phyloP scores from a whole-genome alignment of 108 stramenopile genomes.

The Licmophora abbreviata region DNA sequence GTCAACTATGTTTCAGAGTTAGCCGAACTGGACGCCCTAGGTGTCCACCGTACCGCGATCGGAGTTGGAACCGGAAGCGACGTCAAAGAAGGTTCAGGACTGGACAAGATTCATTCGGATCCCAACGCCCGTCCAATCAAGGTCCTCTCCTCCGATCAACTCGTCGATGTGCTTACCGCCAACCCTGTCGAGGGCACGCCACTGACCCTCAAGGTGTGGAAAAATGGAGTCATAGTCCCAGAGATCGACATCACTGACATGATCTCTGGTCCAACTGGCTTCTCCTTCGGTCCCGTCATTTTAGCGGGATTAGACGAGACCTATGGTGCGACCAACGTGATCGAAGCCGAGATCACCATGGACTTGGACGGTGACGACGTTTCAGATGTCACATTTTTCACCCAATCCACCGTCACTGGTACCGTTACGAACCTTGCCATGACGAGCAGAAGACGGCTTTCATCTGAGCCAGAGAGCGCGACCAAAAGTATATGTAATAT shows the following conservation, averaged over 20 bases:
- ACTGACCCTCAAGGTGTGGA: background rate
- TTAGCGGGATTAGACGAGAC: conserved; percentile 1
- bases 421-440: no score
- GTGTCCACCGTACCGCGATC: conserved; percentile 17
- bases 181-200: background rate
- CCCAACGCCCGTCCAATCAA: background rate
- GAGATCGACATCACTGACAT: background rate
- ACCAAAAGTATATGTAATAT: no score
- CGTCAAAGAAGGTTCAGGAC: conserved; percentile 3
- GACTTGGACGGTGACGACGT: conserved; percentile 6
- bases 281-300: background rate
- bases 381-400: no score
- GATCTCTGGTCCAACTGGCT: conserved; percentile 1
- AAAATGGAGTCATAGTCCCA: background rate
- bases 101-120: conserved; percentile 2
- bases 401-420: no score
- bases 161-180: background rate
- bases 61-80: conserved; percentile 23
- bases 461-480: no score
- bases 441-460: no score
- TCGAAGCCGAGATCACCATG: background rate
- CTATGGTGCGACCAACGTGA: background rate
- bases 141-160: background rate
- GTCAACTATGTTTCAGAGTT: conserved; percentile 14
- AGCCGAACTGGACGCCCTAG: conserved; percentile 3